Evolutionary conservation across 2,329 filamentous ascomycete species (phyloP).

Genomic region (Monilinia vaccinii-corymbosi): DNA sequence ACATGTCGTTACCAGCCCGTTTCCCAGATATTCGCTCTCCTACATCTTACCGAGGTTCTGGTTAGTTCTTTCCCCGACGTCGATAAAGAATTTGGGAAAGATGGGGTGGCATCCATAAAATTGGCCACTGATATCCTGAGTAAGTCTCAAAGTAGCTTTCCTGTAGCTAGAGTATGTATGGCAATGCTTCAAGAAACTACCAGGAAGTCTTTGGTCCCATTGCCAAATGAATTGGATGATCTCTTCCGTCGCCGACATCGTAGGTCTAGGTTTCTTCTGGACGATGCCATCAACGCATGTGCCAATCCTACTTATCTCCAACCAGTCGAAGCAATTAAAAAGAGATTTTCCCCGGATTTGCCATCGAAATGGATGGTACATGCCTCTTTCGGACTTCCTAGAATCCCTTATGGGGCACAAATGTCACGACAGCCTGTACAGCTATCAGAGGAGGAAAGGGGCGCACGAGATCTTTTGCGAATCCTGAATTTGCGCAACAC

Average conservation of each 20-base stretch:
- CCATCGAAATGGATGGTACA: constrained; percentile 23
- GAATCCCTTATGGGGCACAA: background rate
- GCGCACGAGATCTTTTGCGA: constrained; percentile 26
- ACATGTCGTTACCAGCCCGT: constrained; percentile 28
- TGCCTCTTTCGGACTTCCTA: constrained; percentile 18
- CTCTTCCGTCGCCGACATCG: constrained; percentile 1
- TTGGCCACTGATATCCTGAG: constrained; percentile 25
- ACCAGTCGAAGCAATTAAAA: constrained; percentile 24
- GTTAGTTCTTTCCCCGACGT: constrained; percentile 26
- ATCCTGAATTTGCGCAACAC: constrained; percentile 28
- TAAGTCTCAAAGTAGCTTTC: constrained; percentile 25
- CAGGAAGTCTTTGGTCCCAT: constrained; percentile 18
- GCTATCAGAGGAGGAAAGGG: constrained; percentile 20
- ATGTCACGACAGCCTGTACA: background rate
- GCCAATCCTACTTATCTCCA: constrained; percentile 26
- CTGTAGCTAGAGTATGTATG: constrained; percentile 27
- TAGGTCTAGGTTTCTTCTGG: constrained; percentile 16
- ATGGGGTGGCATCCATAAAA: constrained; percentile 24
- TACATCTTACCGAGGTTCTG: constrained; percentile 28
- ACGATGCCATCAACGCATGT: constrained; percentile 29
- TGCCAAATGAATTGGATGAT: constrained; percentile 19
- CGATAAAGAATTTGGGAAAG: constrained; percentile 16
- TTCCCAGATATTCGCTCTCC: constrained; percentile 28
- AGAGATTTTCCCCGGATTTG: constrained; percentile 25
- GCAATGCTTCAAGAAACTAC: constrained; percentile 26